Evolutionary conservation across 768 basidiomycete genomes (phyloP).

Genomic region (Tubosaeta sp.): DNA sequence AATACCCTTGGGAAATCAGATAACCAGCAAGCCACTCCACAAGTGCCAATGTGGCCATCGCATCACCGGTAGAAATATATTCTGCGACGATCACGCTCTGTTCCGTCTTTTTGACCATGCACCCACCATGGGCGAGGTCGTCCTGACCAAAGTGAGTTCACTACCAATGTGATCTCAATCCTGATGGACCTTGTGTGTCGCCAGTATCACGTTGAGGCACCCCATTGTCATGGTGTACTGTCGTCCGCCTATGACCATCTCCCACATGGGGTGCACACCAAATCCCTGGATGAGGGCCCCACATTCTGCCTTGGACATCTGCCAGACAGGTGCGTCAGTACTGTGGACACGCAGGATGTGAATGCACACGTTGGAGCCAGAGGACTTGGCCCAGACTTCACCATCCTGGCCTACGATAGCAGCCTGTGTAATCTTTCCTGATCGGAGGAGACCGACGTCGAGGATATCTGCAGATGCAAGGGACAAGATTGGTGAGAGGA

Average conservation of each 20-base stretch:
- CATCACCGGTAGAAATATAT: no score
- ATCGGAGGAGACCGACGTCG: slow-evolving; percentile 73
- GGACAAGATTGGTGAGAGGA: not conserved
- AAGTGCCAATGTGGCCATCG: no score
- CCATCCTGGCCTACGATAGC: slow-evolving; percentile 41
- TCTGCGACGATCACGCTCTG: no score
- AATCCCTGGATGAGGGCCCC: slow-evolving; percentile 18
- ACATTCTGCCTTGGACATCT: slow-evolving; percentile 24
- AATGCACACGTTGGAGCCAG: slow-evolving; percentile 23
- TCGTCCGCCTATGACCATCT: slow-evolving; percentile 22
- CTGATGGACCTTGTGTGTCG: slow-evolving; percentile 15
- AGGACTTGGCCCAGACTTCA: slow-evolving; percentile 30
- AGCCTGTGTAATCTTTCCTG: slow-evolving; percentile 66
- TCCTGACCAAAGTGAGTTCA: not conserved
- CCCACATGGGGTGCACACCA: slow-evolving; percentile 13
- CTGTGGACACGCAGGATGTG: not conserved
- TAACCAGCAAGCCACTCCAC: no score
- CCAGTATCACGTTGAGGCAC: slow-evolving; percentile 23
- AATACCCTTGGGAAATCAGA: slow-evolving; percentile 22
- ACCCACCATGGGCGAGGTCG: slow-evolving; percentile 2
- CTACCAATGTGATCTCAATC: not conserved
- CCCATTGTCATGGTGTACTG: slow-evolving; percentile 26
- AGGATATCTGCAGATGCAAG: slow-evolving; percentile 60
- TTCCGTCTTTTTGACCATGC: no score
- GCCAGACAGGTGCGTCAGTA: not conserved